phyloP scores from a whole-genome alignment of 2,329 filamentous ascomycete species.

The Ophiostoma piceae region DNA sequence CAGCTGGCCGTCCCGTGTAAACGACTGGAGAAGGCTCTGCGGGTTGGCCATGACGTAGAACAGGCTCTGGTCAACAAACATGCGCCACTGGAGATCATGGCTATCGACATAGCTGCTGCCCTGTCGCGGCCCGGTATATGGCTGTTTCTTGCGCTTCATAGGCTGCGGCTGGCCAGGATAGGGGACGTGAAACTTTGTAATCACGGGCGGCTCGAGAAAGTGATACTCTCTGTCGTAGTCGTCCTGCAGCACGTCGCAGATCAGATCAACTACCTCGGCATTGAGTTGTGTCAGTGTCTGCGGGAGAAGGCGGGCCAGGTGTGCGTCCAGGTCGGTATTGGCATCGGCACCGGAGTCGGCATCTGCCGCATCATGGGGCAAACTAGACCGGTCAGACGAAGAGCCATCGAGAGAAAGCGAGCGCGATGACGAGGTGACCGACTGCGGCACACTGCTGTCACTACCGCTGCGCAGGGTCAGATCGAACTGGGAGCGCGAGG shows the following conservation, averaged over 20 bases:
- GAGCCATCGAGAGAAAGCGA: conserved; percentile 28
- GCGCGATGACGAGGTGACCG: conserved; percentile 23
- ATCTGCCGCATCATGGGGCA: not conserved
- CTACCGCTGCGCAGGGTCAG: conserved; percentile 26
- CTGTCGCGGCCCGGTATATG: not conserved
- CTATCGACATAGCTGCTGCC: conserved; percentile 23
- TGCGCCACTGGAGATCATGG: conserved; percentile 42
- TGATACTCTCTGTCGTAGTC: conserved; percentile 50
- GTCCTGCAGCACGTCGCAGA: conserved; percentile 55
- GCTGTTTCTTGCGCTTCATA: conserved; percentile 37
- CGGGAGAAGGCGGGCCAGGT: conserved; percentile 42
- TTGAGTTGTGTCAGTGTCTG: conserved; percentile 53
- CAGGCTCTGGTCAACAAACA: conserved; percentile 59
- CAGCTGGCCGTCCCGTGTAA: conserved; percentile 48
- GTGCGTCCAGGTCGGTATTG: conserved; percentile 29
- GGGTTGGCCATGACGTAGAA: conserved; percentile 60
- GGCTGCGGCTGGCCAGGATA: conserved; percentile 31
- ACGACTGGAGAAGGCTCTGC: conserved; percentile 50
- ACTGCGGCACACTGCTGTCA: conserved; percentile 27
- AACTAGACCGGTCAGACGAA: conserved; percentile 26
- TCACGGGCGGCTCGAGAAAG: conserved; percentile 39
- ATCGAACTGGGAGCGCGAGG: conserved; percentile 27
- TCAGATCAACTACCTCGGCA: conserved; percentile 53
- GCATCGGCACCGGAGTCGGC: not conserved
- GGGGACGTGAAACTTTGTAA: conserved; percentile 33